Conservation (phyloP, 2,329 filamentous ascomycete genomes). For the Diaporthe eres region DNA sequence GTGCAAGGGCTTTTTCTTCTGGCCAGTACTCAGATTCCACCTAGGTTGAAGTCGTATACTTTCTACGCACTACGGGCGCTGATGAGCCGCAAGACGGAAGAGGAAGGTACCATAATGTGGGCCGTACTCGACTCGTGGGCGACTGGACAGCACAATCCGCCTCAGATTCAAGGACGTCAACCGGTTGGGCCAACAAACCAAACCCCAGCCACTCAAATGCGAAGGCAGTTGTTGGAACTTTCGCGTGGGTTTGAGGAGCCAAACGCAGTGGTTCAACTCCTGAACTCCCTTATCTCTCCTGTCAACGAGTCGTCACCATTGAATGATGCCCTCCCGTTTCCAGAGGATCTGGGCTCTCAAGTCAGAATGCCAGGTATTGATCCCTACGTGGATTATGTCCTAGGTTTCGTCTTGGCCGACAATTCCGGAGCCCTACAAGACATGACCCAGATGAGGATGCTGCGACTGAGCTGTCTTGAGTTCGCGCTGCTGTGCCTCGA, state of each 20-base stretch:
- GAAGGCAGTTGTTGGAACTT: constrained; percentile 80
- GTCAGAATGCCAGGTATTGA: constrained; percentile 88
- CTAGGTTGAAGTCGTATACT: constrained; percentile 83
- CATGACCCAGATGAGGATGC: constrained; percentile 76
- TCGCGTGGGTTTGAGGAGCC: constrained; percentile 87
- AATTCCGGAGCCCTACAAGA: constrained; percentile 77
- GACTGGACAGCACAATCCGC: constrained; percentile 66
- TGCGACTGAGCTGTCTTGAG: constrained; percentile 85
- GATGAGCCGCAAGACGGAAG: constrained; percentile 78
- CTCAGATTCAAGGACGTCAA: constrained; percentile 46
- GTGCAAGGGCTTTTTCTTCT: constrained; percentile 83
- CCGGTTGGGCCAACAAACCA: constrained; percentile 40
- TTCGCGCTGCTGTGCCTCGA: constrained; percentile 85
- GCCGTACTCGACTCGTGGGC: constrained; percentile 84
- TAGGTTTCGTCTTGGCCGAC: constrained; percentile 82
- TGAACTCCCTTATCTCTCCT: constrained; percentile 80
- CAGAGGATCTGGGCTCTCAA: constrained; percentile 83
- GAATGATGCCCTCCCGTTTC: constrained; percentile 86
- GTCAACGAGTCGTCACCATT: constrained; percentile 72
- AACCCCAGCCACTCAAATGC: constrained; percentile 60
- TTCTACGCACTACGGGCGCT: constrained; percentile 85
- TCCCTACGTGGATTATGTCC: constrained; percentile 90
- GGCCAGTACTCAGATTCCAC: constrained; percentile 74
- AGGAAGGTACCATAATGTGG: constrained; percentile 84
- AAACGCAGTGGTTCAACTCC: constrained; percentile 84